Evolutionary conservation across 31 red algal genomes (phyloP).

Genomic region (Bonnemaisonia californica): DNA sequence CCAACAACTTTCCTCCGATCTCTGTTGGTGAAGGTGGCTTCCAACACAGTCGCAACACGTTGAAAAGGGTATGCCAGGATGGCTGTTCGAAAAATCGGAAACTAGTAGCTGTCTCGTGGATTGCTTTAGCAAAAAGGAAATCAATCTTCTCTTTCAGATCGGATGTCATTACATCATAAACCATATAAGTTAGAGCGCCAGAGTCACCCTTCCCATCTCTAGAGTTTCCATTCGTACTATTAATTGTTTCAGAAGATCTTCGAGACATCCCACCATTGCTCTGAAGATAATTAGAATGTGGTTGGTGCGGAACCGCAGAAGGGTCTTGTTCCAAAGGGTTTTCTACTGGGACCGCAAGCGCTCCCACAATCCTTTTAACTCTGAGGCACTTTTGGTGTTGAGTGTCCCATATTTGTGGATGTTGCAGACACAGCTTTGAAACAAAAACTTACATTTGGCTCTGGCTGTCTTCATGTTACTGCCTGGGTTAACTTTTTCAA

Average conservation of each 20-base stretch:
- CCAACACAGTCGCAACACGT: slow-evolving; percentile 1
- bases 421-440: slow-evolving; percentile 20
- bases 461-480: slow-evolving; percentile 18
- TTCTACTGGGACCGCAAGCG: background rate
- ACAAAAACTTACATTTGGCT: slow-evolving; percentile 29
- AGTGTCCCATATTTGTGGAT: slow-evolving; percentile 36
- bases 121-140: slow-evolving; percentile 17
- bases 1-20: slow-evolving; percentile 5
- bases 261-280: background rate
- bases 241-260: background rate
- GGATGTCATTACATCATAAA: background rate
- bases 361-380: slow-evolving; percentile 17
- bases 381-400: slow-evolving; percentile 12
- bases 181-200: background rate
- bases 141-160: background rate
- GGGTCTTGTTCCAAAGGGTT: too few species aligned
- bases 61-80: slow-evolving; percentile 19
- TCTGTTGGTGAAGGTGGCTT: slow-evolving; percentile 5
- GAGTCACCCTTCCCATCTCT: background rate
- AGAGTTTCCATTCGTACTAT: background rate
- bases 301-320: background rate
- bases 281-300: background rate
- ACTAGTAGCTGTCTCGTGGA: slow-evolving; percentile 8
- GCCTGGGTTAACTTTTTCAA: slow-evolving; percentile 4
- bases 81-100: slow-evolving; percentile 18